Base-by-base conservation (phyloP, 2,329 filamentous ascomycete species). In the Leptographium lundbergii region DNA sequence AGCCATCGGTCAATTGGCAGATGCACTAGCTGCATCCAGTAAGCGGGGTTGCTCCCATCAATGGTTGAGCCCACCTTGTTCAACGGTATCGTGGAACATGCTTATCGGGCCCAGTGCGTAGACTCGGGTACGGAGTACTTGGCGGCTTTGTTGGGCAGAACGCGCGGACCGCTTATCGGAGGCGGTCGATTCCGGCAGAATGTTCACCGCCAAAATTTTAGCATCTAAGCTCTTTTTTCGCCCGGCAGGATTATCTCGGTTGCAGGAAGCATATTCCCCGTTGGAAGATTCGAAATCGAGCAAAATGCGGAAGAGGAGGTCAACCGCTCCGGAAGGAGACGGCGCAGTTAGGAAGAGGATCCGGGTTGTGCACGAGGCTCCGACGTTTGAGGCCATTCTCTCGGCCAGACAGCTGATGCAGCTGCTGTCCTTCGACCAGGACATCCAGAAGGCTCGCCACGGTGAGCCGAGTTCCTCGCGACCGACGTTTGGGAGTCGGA, bases 391-490 rank as follows among this genome's bases (percentile, higher is more conserved):
- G 63, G 81, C 86, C 45, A 77, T 89, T 54, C 73, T 77, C 55
- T 82, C 82, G 45, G 78, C 80, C 63, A 78, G 82, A 57, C 87
- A 94, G 67, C 76, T 94, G 61, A 81, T 80, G 66, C 78, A 84
- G 61, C 76, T 90, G 52, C 77, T 94, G 48, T 72, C 77, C 59
- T 91, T 91, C 67, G 79, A 87, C 64, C 87, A 90, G 71, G 85
- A 90, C 69, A 72, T 83, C 69, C 74, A 77, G 67, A 77, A 82
- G 71, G 78, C 86, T 66, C 81, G 86, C 69, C 87, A 87, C 72
- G 86, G 81, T 81, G 72, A 55, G 72, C 10, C 47, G 10, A 7
- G 1, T 24, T 25, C 2, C 13, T 19, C 14, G 6, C 9, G 14
- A 1, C 9, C 36, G 5, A 10, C 29, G 29, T 32, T 34, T 3